phyloP scores from a whole-genome alignment of 768 basidiomycete genomes.

The Tubosaeta brunneosetosa region DNA sequence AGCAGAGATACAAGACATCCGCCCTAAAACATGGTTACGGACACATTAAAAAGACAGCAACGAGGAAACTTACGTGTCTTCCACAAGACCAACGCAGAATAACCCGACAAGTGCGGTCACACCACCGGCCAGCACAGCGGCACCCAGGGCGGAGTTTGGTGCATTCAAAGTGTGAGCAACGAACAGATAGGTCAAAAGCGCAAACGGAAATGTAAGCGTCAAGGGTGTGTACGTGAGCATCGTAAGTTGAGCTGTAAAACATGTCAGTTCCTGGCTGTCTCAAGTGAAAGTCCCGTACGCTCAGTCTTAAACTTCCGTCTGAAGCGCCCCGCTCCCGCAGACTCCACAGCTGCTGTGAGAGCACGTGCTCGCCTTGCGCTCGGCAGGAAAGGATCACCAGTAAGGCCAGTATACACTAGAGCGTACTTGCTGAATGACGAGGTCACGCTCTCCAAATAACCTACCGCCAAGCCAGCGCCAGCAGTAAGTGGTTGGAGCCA shows the following conservation, averaged over 20 bases:
- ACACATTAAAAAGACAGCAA: neutral
- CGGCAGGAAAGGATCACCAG: slow-evolving; percentile 65
- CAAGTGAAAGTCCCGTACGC: slow-evolving; percentile 38
- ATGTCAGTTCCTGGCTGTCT: neutral
- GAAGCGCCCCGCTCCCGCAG: slow-evolving; percentile 35
- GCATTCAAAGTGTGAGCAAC: slow-evolving; percentile 75
- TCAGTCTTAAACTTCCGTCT: slow-evolving; percentile 51
- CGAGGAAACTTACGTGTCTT: slow-evolving; percentile 54
- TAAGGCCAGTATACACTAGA: slow-evolving; percentile 69
- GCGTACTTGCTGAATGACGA: slow-evolving; percentile 61
- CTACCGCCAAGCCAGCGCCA: slow-evolving; percentile 35
- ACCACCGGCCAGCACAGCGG: slow-evolving; percentile 70
- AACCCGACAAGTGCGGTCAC: slow-evolving; percentile 78
- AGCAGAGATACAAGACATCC: slow-evolving; percentile 64
- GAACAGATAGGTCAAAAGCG: slow-evolving; percentile 79
- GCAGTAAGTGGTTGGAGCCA: slow-evolving; percentile 39
- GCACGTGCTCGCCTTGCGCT: slow-evolving; percentile 53
- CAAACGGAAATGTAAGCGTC: slow-evolving; percentile 77
- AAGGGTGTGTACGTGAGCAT: slow-evolving; percentile 69
- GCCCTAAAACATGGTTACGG: slow-evolving; percentile 35
- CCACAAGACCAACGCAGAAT: slow-evolving; percentile 78
- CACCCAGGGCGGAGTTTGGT: slow-evolving; percentile 69
- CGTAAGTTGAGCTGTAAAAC: slow-evolving; percentile 52
- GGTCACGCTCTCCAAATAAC: slow-evolving; percentile 42
- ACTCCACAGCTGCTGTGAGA: slow-evolving; percentile 54